Base-by-base conservation (phyloP, 2,329 filamentous ascomycete genomes). In the Pseudogymnoascus sp. region DNA sequence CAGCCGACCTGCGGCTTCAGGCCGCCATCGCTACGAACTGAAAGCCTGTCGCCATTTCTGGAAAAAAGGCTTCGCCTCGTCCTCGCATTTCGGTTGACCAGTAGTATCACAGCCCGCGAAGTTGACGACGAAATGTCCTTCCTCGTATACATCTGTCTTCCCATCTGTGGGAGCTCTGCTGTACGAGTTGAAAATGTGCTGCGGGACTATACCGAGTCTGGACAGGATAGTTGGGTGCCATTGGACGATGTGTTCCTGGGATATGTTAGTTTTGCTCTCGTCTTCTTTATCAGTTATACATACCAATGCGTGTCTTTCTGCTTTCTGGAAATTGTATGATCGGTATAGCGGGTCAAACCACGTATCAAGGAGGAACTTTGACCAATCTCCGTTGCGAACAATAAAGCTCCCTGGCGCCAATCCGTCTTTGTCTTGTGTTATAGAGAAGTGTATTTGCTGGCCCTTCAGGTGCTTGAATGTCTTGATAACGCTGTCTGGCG, bases 141-240 rank as follows among this genome's bases (percentile, higher is more conserved):
- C 86, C 71, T 88, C 84, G 75, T 92, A 97, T 59, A 83, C 79
- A 4, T 23, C 38, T 26, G 33, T n/a, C 15, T 83, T 84, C 62
- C 87, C 87, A 64, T 80, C 75, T 21, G 77, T 76, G 42, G 63
- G 26, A 23, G 70, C 69, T 60, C 70, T 68, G 66, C 82, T 87
- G 76, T 97, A 97, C 0, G 90, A 84, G 72, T 96, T 96, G 74
- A 99, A 78, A 35, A 83, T 80, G 61, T 88, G 84, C 76, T 99
- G 95, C 2, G 93, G 92, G n/a, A 99, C 82, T 21, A 99, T 81
- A 1, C 90, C 93, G 66, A 97, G 79, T 73, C 92, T 95, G 38
- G 93, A 91, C 10, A 99, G 83, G 50, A 99, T 88, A 0, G 95
- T 99, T 28, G 93, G 92, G 74, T 99, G 95, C 96, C 95, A 99